Evolutionary conservation across 2,329 filamentous ascomycete genomes (phyloP), one percentile per base, ranked within the genome.

Genomic region (Acephala macrosclerotiorum): DNA sequence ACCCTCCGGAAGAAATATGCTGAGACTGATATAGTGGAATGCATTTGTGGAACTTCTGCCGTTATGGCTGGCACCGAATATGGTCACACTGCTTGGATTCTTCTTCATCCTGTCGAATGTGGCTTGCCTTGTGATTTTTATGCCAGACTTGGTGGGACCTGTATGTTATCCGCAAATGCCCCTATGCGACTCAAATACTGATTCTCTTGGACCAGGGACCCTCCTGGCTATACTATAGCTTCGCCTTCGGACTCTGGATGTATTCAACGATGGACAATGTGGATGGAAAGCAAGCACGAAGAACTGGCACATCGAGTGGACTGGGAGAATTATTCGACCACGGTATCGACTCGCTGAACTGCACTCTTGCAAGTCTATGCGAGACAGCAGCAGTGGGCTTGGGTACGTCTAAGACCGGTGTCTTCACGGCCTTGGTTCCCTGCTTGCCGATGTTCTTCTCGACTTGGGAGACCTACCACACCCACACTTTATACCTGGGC

Each of bases 221-320:
- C 9, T 86, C 90, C 74, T 98, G 96, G 95, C 80, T 98, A 22
- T 98, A 97, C 82, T 96, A 93, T 77, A 97, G 93, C 80, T 98
- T 98, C 79, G 95, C 94, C 1, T 87, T 97, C 71, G 96, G 96
- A 47, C 86, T 99, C 66, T 99, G 97, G 91, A 96, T 97, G 92
- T 97, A 98, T 80, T 96, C 96, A 73, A 99, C 96, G 16, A 94
- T 99, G 91, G 96, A 99, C 83, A 99, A 99, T 79, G 91, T 98
- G 70, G 96, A 99, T 79, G 96, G 96, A 73, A 99, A 99, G 81
- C 96, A 99, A 82, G 96, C 96, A 65, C 87, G 96, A 70, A 87
- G 96, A 75, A 99, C 96, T 3, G 94, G 95, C 61, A 97, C 95
- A 3, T 98, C 95, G 35, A 97, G 94, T 77, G 93, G 93, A 0